Evolutionary conservation across 306 rosid species (phyloP), one percentile per base, ranked within the genome.

Genomic region (Delonix regia): DNA sequence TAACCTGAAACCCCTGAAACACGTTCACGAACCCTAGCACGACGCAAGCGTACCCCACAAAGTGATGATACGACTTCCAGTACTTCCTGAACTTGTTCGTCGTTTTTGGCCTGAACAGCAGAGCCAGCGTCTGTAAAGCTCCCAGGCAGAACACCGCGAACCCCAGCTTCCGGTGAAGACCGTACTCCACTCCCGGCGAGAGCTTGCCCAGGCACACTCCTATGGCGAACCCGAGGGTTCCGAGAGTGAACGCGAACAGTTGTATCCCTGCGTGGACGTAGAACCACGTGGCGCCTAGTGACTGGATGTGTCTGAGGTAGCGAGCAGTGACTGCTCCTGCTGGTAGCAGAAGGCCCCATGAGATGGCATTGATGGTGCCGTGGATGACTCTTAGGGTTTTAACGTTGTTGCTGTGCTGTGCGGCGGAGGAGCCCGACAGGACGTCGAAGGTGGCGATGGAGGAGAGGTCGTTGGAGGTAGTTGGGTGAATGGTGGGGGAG

Each of bases 401-500:
- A 9, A 87, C 44, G 71, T 82, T 84, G 36, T 60, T 65, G 73
- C 78, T 83, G 13, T 83, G 91, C 21, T 12, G 34, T 14, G 84
- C 33, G 4, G 88, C 86, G 0, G 91, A 73, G 2, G 91, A 81
- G 57, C 95, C 98, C 8, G 98, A 93, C 51, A 80, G 36, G 44
- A 93, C 88, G 68, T 96, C 96, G 16, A 96, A 75, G 5, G 97
- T 91, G 14, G 93, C 79, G 25, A 85, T 51, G 63, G 98, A 93
- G 45, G 99, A 87, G 1, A 96, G 86, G 71, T 96, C 98, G 42
- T 57, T 76, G 9, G 96, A 33, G 2, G 91, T 90, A 0, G 99
- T 96, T 21, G 97, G 97, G 67, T 96, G 99, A 71, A 96, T 91
- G 34, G 99, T 90, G 6, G 98, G 99, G 1, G 99, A 96, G 84